phyloP scores from a whole-genome alignment of 179 eudicot species.

The Corrigiola litoralis region DNA sequence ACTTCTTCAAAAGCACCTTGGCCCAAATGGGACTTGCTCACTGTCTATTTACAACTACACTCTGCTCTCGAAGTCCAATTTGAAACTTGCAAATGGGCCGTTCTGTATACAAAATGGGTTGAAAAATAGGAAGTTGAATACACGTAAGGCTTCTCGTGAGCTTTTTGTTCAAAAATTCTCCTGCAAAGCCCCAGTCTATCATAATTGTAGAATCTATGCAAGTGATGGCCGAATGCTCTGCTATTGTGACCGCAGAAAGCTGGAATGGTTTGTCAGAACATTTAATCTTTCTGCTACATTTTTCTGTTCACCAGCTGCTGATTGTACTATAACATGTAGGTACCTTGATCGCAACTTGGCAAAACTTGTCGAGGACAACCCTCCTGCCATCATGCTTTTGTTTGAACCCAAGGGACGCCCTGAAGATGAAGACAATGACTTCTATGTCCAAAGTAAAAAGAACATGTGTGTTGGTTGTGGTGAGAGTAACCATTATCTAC shows the following conservation, averaged over 20 bases:
- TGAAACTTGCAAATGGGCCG: constrained; percentile 36
- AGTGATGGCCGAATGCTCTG: constrained; percentile 92
- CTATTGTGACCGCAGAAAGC: constrained; percentile 90
- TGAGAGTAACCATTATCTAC: constrained; percentile 86
- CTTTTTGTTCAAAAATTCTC: constrained; percentile 92
- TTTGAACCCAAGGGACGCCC: constrained; percentile 99
- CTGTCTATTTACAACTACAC: constrained; percentile 70
- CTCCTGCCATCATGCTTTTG: constrained; percentile 82
- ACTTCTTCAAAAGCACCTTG: constrained; percentile 63
- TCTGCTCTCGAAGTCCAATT: constrained; percentile 47
- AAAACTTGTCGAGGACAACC: constrained; percentile 81
- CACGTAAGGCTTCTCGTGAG: constrained; percentile 69
- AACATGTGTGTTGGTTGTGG: constrained; percentile 98
- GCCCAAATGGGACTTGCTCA: constrained; percentile 76
- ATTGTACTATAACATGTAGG: constrained; percentile 38
- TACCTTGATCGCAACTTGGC: constrained; percentile 75
- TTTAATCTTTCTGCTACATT: constrained; percentile 1
- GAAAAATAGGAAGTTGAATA: constrained; percentile 45
- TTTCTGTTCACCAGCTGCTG: neutral
- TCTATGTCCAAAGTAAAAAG: constrained; percentile 90
- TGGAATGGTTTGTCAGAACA: constrained; percentile 72
- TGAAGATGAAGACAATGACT: constrained; percentile 94
- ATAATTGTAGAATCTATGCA: constrained; percentile 95
- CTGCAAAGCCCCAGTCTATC: constrained; percentile 96
- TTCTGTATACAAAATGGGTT: constrained; percentile 43